These are phyloP conservation scores for Phylloporus arenicola DNA, from an alignment of 768 basidiomycete genomes.

Conservation along the genomic window DNA sequence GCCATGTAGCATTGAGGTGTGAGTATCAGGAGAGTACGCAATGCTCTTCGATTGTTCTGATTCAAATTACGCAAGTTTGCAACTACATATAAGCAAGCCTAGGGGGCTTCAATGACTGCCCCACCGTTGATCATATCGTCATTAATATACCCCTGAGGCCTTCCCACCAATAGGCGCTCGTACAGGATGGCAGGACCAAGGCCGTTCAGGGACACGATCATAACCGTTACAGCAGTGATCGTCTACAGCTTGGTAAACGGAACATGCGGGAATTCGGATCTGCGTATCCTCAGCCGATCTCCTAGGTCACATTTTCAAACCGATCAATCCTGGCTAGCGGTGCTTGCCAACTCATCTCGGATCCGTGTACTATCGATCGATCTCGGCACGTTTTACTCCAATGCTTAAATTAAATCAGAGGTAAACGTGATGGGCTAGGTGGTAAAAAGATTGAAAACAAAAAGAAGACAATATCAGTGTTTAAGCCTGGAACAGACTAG, in stretches of 20 bases:
- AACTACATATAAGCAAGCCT: neutral
- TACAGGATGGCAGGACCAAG: constrained; percentile 22
- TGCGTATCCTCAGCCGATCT: neutral
- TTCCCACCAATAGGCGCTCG: constrained; percentile 10
- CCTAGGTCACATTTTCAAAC: neutral
- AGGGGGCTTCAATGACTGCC: neutral
- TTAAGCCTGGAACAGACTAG: neutral
- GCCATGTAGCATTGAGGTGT: neutral
- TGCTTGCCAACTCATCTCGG: neutral
- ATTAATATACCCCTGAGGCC: neutral
- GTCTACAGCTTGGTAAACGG: constrained; percentile 24
- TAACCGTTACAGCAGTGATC: neutral
- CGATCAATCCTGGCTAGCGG: too few relatives aligned
- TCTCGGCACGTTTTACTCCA: neutral
- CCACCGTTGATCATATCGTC: neutral
- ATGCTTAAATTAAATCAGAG: constrained; percentile 1
- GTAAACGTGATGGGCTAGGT: neutral
- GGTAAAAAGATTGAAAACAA: neutral
- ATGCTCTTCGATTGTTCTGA: neutral
- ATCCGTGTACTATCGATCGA: neutral
- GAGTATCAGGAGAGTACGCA: neutral
- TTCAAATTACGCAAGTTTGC: neutral
- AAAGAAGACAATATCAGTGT: neutral
- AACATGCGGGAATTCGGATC: constrained; percentile 9
- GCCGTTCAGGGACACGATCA: neutral